phyloP scores from a whole-genome alignment of 2,329 filamentous ascomycete genomes.

The Hypoxylon sp. region DNA sequence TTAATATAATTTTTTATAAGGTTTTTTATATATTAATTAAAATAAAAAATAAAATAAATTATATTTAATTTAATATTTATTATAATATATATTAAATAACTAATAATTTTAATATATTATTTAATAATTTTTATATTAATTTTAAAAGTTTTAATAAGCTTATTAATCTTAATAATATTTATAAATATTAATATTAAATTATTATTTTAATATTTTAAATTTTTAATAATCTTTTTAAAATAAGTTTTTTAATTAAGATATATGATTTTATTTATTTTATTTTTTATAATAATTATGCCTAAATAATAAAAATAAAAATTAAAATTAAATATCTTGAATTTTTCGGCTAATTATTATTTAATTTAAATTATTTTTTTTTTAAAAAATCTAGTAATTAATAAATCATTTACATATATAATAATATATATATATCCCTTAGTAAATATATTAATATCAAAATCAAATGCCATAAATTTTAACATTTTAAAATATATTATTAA shows the following conservation, averaged over 20 bases:
- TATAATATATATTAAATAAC: constrained; percentile 26
- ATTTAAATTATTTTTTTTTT: constrained; percentile 24
- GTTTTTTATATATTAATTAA: too few relatives aligned
- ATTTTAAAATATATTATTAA: constrained; percentile 13
- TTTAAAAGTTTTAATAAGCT: constrained; percentile 19
- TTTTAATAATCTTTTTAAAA: too few relatives aligned
- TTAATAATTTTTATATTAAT: constrained; percentile 3
- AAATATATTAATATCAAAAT: constrained; percentile 22
- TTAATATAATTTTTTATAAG: too few relatives aligned
- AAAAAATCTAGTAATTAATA: constrained; percentile 15
- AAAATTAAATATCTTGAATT: too few relatives aligned
- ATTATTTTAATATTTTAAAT: too few relatives aligned
- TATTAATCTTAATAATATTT: constrained; percentile 19
- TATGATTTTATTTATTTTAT: too few relatives aligned
- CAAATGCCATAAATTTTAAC: too few relatives aligned
- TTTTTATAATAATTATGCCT: too few relatives aligned
- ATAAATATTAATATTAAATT: constrained; percentile 19
- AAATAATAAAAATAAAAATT: too few relatives aligned
- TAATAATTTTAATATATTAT: constrained; percentile 25
- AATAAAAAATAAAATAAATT: constrained; percentile 18
- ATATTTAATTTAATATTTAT: constrained; percentile 20
- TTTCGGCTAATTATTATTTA: constrained; percentile 18
- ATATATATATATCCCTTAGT: constrained; percentile 23
- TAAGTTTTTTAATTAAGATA: too few relatives aligned
- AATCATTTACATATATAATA: constrained; percentile 23